Conservation (phyloP, 2,329 filamentous ascomycete species). For the Ploettnerulaceae sp. region DNA sequence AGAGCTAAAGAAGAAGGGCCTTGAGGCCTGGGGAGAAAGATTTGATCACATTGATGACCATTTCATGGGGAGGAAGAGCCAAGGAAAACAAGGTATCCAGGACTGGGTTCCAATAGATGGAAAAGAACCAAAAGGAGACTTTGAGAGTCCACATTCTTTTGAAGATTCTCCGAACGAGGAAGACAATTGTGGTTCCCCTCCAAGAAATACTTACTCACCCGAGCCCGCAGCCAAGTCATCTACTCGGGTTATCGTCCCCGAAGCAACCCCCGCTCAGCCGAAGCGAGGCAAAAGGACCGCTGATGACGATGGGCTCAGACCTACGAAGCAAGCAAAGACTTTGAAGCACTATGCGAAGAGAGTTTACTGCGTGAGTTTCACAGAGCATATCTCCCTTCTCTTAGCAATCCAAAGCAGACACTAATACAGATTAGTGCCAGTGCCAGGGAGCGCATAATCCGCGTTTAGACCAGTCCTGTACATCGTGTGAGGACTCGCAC, state of each 20-base stretch:
- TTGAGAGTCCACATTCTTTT: neutral
- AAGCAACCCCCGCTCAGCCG: neutral
- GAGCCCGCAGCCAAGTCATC: neutral
- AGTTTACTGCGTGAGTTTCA: no score
- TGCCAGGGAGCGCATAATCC: slow-evolving; percentile 20
- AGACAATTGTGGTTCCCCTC: neutral
- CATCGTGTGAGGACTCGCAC: slow-evolving; percentile 16
- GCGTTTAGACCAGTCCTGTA: slow-evolving; percentile 16
- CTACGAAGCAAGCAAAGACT: slow-evolving; percentile 10
- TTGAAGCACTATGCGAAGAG: slow-evolving; percentile 7
- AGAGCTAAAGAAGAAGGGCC: slow-evolving; percentile 39
- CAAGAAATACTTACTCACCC: neutral
- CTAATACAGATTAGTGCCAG: slow-evolving; percentile 18
- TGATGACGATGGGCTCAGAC: slow-evolving; percentile 5
- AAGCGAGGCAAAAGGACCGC: slow-evolving; percentile 14
- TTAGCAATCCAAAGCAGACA: no score
- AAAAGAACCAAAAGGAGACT: slow-evolving; percentile 18
- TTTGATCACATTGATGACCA: slow-evolving; percentile 75
- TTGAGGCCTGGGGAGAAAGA: slow-evolving; percentile 54
- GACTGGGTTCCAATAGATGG: slow-evolving; percentile 46
- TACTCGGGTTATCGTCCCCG: neutral
- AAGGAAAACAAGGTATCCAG: slow-evolving; percentile 41
- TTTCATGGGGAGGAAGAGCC: slow-evolving; percentile 48
- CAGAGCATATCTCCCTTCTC: no score
- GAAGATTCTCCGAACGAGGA: neutral